phyloP scores from a whole-genome alignment of 2,329 filamentous ascomycete genomes.

The Fusarium transvaalense region DNA sequence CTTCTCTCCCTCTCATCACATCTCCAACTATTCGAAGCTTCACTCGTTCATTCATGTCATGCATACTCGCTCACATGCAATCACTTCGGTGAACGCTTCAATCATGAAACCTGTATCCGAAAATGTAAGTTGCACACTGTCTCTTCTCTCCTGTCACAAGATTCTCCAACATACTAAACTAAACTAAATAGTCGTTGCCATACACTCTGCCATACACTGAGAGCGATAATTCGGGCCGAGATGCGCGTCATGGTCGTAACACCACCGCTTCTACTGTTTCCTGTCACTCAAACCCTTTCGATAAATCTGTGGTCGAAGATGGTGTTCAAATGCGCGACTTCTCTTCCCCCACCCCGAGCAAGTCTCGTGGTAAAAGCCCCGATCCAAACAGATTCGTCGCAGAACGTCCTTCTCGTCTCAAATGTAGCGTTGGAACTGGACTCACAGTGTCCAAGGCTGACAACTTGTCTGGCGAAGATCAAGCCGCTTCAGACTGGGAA shows the following conservation, averaged over 20 bases:
- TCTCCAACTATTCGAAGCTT: background rate
- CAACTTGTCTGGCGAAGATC: conserved; percentile 32
- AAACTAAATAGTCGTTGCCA: conserved; percentile 33
- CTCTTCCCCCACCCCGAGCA: conserved; percentile 18
- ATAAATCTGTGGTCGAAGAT: conserved; percentile 17
- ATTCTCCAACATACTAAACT: conserved; percentile 16
- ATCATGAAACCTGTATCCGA: conserved; percentile 32
- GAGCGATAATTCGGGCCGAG: conserved; percentile 41
- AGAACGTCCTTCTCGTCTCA: conserved; percentile 27
- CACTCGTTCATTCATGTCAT: background rate
- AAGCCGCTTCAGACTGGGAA: conserved; percentile 50
- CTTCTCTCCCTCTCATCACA: background rate
- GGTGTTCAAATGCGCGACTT: conserved; percentile 25
- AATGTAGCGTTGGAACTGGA: background rate
- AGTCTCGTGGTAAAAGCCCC: conserved; percentile 13
- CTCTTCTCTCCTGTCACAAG: background rate
- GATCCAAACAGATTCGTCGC: conserved; percentile 33
- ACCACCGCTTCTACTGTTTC: conserved; percentile 33
- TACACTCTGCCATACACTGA: conserved; percentile 33
- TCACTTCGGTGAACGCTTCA: background rate
- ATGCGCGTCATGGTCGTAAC: conserved; percentile 32
- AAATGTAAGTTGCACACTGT: conserved; percentile 14
- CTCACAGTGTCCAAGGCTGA: background rate
- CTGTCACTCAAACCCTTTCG: conserved; percentile 30
- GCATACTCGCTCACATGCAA: background rate